phyloP scores from a whole-genome alignment of 495 filamentous ascomycete genomes.

The Darksidea phi region DNA sequence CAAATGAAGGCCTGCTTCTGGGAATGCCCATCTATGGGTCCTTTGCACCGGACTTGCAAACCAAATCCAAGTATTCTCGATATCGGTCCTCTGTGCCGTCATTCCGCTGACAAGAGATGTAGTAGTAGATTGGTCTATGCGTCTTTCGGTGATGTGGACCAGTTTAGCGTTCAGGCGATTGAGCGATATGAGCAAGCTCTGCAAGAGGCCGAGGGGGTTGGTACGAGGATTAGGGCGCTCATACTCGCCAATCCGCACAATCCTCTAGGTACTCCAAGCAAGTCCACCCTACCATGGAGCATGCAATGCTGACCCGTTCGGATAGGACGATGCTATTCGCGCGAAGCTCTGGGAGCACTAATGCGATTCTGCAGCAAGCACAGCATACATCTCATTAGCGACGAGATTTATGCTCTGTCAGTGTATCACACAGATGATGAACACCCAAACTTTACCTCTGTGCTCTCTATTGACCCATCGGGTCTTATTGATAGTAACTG shows the following conservation, averaged over 20 bases:
- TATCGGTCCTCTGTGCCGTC: no score
- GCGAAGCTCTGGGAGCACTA: slow-evolving; percentile 27
- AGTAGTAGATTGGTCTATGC: no score
- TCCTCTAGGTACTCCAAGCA: slow-evolving; percentile 58
- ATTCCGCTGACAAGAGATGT: no score
- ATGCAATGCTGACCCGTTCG: slow-evolving; percentile 3
- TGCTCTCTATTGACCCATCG: no score
- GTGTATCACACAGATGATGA: slow-evolving; percentile 46
- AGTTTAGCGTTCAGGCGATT: background rate
- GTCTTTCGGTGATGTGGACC: background rate
- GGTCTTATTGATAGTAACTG: no score
- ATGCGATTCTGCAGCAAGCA: slow-evolving; percentile 54
- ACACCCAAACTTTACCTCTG: slow-evolving; percentile 48
- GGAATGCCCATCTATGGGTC: no score
- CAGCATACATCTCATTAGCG: slow-evolving; percentile 57
- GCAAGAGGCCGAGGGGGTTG: background rate
- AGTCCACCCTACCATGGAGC: slow-evolving; percentile 35
- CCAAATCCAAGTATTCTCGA: no score
- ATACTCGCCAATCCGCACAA: slow-evolving; percentile 61
- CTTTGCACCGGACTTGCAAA: no score
- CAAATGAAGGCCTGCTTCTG: no score
- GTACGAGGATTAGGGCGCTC: slow-evolving; percentile 31
- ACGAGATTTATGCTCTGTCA: slow-evolving; percentile 60
- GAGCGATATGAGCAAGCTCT: background rate
- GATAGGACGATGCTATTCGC: slow-evolving; percentile 36